phyloP scores from a whole-genome alignment of 2,329 filamentous ascomycete genomes.

The Cadophora luteo-olivacea region DNA sequence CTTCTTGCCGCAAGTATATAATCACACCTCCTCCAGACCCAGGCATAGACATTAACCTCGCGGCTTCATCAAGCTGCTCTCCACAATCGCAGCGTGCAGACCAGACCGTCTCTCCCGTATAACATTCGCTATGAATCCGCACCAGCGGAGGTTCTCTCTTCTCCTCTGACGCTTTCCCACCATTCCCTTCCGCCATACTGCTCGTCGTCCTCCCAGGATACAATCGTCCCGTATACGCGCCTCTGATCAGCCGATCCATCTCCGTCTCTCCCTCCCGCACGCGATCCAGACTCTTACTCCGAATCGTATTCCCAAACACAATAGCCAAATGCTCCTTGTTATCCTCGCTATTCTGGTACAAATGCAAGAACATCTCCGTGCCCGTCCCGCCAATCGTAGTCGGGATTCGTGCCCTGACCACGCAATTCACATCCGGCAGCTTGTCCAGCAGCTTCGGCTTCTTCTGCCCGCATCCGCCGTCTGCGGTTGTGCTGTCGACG shows the following conservation, averaged over 20 bases:
- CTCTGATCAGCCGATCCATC: slow-evolving; percentile 90
- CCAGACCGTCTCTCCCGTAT: slow-evolving; percentile 98
- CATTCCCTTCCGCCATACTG: slow-evolving; percentile 15
- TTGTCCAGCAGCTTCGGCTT: slow-evolving; percentile 75
- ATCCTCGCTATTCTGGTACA: slow-evolving; percentile 92
- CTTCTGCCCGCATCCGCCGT: slow-evolving; percentile 66
- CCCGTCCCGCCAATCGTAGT: slow-evolving; percentile 72
- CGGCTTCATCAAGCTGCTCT: slow-evolving; percentile 96
- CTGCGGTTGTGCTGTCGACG: slow-evolving; percentile 53
- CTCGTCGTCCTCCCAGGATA: slow-evolving; percentile 78
- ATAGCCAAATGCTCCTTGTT: slow-evolving; percentile 97
- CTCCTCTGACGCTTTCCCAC: neutral
- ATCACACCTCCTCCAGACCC: slow-evolving; percentile 81
- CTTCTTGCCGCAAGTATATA: slow-evolving; percentile 94
- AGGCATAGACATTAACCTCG: slow-evolving; percentile 85
- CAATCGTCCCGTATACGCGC: slow-evolving; percentile 87
- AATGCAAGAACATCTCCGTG: slow-evolving; percentile 95
- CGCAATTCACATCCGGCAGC: slow-evolving; percentile 87
- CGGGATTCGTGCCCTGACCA: slow-evolving; percentile 92
- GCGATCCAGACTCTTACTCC: slow-evolving; percentile 74
- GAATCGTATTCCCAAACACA: slow-evolving; percentile 88
- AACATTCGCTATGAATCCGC: slow-evolving; percentile 96
- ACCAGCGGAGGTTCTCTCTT: slow-evolving; percentile 67
- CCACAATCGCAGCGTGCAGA: slow-evolving; percentile 97
- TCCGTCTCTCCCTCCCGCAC: slow-evolving; percentile 80